Evolutionary conservation across 2,329 filamentous ascomycete species (phyloP), one percentile per base, ranked within the genome.

Genomic region (Venturia effusa): DNA sequence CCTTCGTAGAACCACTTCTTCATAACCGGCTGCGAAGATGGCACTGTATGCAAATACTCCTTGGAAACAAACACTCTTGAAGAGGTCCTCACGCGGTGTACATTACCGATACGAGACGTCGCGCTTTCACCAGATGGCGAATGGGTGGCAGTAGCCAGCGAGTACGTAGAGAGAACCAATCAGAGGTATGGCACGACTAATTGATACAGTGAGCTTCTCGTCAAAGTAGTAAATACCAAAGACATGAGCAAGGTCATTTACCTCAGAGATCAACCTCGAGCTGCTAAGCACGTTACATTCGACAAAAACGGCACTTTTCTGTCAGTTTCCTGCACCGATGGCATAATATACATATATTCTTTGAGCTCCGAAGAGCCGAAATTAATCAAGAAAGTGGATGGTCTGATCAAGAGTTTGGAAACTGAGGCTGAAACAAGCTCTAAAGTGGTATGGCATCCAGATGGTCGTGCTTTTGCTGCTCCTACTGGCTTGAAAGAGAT

Each of bases 121-220:
- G 87, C 90, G 4, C 79, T 99, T 17, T 92, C 91, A 2, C 83
- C 85, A 1, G 89, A 97, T 72, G 83, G 84, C 0, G 84, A 89
- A 70, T 97, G 92, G 92, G 90, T 88, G 68, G 94, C 94, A 37
- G 91, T 97, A 32, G 92, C 92, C n/a, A 97, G 92, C 80, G 95
- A 97, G 84, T 86, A 74, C 68, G 83, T 77, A 1, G 54, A 8
- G 27, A 34, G 17, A 37, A 19, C 11, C 5, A 4, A 11, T 17
- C 22, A 13, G 8, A 10, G 3, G n/a, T 22, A 2, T 10, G 43
- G 69, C 27, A 8, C 13, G 2, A 37, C 61, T 45, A 39, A 63
- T 34, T 13, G 5, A 1, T 22, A 43, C 64, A 86, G 84, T 74
- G 94, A 99, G 74, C 80, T 96, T 65, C 89, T 88, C 1, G 90